Percentiles rank a stretch among this genome's conserved stretches.
These are phyloP conservation scores for Guillardia theta DNA, from an alignment of 78 protist genomes.

Conservation along the genomic window DNA sequence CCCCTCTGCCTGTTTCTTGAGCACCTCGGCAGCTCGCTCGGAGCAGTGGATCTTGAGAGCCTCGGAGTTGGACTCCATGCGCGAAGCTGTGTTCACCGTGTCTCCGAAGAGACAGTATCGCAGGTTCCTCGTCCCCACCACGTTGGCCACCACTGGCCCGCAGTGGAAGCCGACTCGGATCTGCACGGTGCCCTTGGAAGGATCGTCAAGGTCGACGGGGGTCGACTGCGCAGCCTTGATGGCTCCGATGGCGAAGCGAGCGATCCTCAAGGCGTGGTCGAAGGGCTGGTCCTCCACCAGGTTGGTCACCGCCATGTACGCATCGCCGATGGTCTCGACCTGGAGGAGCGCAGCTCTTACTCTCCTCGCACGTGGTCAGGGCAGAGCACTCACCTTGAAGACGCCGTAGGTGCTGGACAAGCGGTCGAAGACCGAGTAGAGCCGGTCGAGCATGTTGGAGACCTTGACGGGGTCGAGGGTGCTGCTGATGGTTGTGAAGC, in stretches of 20 bases:
- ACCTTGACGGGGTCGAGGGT: neutral
- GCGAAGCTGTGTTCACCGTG: conserved; percentile 49
- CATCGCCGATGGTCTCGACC: conserved; percentile 20
- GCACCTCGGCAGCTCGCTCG: neutral
- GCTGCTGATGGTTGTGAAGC: neutral
- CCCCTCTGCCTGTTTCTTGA: neutral
- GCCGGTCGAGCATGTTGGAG: neutral
- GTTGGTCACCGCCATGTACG: neutral
- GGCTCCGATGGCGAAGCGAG: neutral
- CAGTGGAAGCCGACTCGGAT: conserved; percentile 44
- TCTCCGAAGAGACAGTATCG: conserved; percentile 46
- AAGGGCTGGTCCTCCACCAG: neutral
- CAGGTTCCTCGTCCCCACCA: neutral
- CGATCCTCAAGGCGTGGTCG: neutral
- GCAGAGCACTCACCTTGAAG: neutral
- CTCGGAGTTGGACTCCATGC: neutral
- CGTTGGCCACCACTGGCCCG: conserved; percentile 40
- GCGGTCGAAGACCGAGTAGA: neutral
- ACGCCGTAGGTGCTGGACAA: neutral
- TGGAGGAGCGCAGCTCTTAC: neutral
- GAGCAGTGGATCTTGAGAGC: neutral
- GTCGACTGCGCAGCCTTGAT: neutral
- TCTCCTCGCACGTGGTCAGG: neutral
- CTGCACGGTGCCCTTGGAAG: neutral
- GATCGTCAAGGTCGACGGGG: neutral